Percentiles rank a stretch among this genome's conserved stretches.
Conservation (phyloP, 208 protist genomes). For the Acanthamoeba triangularis region DNA sequence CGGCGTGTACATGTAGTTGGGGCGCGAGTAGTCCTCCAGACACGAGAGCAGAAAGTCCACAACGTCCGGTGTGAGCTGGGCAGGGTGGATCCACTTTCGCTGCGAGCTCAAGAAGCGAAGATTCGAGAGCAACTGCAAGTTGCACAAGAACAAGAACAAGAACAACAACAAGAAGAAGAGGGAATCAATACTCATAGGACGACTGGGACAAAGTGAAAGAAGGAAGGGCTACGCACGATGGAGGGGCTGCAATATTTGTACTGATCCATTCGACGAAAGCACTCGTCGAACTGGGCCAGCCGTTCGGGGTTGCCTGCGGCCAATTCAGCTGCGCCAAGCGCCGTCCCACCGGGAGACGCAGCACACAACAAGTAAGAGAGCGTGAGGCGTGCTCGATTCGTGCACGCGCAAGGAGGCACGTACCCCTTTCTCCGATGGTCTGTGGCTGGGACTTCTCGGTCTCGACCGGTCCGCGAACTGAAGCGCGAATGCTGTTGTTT, state of each 20-base stretch:
- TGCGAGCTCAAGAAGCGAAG: conserved; percentile 14
- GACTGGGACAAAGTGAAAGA: background rate
- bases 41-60: background rate
- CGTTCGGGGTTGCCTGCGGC: background rate
- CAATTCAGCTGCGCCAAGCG: background rate
- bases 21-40: conserved; percentile 39
- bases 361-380: background rate
- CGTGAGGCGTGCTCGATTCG: too few relatives aligned
- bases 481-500: background rate
- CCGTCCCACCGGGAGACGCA: background rate
- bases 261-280: background rate
- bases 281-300: conserved; percentile 16
- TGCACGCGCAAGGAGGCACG: background rate
- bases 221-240: background rate
- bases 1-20: conserved; percentile 1
- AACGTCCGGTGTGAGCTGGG: background rate
- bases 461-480: background rate
- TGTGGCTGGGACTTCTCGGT: background rate
- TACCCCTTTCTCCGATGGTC: background rate
- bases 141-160: too few relatives aligned
- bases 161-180: too few relatives aligned
- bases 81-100: background rate
- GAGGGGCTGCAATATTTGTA: conserved; percentile 16
- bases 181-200: background rate
- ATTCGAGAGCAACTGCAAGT: conserved; percentile 35